A percentile compares a stretch with the other conserved stretches of the same genome.
Conservation (phyloP, 768 basidiomycete species). For the Boletus eberwhitei region DNA sequence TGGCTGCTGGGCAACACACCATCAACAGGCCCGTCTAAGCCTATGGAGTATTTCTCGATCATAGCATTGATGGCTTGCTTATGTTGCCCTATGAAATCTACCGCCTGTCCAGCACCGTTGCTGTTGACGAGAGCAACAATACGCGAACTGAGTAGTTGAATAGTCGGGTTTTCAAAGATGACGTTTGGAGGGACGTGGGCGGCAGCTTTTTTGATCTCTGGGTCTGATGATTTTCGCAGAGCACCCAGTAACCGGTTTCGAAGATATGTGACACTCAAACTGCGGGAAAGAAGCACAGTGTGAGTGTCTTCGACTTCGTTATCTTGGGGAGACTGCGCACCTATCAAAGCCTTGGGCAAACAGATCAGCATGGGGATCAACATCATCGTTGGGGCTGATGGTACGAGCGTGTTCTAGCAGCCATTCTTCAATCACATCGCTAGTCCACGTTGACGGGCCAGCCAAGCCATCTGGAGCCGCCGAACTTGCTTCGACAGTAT, state of each 20-base stretch:
- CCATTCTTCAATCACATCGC: conserved; percentile 23
- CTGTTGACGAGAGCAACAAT: conserved; percentile 6
- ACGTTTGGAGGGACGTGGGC: conserved; percentile 27
- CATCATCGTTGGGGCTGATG: conserved; percentile 1
- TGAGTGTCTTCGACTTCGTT: too few relatives aligned
- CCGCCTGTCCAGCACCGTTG: neutral
- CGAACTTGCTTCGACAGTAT: conserved; percentile 27
- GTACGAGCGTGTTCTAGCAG: conserved; percentile 22
- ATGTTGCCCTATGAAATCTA: conserved; percentile 6
- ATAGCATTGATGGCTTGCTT: conserved; percentile 33
- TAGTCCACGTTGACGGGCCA: conserved; percentile 27
- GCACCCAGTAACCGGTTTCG: conserved; percentile 22
- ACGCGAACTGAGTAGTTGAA: conserved; percentile 33
- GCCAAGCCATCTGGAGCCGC: conserved; percentile 16
- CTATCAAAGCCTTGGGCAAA: conserved; percentile 39
- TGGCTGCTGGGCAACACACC: conserved; percentile 8
- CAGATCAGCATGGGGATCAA: conserved; percentile 22
- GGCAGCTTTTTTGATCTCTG: conserved; percentile 25
- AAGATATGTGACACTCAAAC: conserved; percentile 31
- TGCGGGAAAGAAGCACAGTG: neutral
- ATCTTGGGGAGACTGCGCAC: conserved; percentile 9
- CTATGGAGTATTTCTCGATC: conserved; percentile 38
- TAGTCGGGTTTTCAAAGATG: conserved; percentile 41
- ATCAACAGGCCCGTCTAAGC: conserved; percentile 13
- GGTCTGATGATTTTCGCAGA: conserved; percentile 31